A percentile compares a stretch with the other conserved stretches of the same genome.
Conservation (phyloP, 768 basidiomycete species). For the Termitomyces sp. region DNA sequence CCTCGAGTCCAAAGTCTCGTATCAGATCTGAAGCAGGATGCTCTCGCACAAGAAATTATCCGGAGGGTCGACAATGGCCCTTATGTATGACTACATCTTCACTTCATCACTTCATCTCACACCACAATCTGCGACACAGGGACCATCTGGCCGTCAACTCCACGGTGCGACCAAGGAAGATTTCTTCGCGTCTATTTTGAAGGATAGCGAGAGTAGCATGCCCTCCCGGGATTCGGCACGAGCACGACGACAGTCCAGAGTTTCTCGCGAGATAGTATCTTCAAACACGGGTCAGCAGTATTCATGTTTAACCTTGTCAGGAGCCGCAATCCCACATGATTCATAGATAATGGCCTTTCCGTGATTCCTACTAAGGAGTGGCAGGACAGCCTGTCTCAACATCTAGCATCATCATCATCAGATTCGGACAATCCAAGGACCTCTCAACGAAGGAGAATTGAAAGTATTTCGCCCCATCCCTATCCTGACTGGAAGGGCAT, state of each 20-base stretch:
- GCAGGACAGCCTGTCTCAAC: constrained; percentile 67
- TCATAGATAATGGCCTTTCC: constrained; percentile 52
- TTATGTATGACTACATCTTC: constrained; percentile 45
- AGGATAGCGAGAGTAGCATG: constrained; percentile 42
- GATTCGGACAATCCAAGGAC: constrained; percentile 14
- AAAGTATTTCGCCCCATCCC: constrained; percentile 19
- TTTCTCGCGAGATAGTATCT: constrained; percentile 77
- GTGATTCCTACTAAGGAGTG: constrained; percentile 69
- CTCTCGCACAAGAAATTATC: constrained; percentile 72
- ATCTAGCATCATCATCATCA: constrained; percentile 34
- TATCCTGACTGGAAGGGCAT: constrained; percentile 52
- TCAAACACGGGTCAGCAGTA: constrained; percentile 46
- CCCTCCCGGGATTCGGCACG: constrained; percentile 48
- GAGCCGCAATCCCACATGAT: neutral
- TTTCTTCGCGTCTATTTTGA: constrained; percentile 69
- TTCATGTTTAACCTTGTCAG: neutral
- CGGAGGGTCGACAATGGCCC: constrained; percentile 74
- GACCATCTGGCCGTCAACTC: constrained; percentile 64
- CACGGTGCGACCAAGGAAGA: constrained; percentile 68
- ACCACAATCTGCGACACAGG: constrained; percentile 30
- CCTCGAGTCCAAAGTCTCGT: constrained; percentile 57
- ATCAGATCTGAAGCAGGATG: constrained; percentile 61
- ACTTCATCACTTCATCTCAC: neutral
- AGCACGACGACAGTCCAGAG: constrained; percentile 66
- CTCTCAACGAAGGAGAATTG: constrained; percentile 22